Percentiles rank a stretch among this genome's conserved stretches.
Conservation (phyloP, 75 land plant species). For the Picea glauca region DNA sequence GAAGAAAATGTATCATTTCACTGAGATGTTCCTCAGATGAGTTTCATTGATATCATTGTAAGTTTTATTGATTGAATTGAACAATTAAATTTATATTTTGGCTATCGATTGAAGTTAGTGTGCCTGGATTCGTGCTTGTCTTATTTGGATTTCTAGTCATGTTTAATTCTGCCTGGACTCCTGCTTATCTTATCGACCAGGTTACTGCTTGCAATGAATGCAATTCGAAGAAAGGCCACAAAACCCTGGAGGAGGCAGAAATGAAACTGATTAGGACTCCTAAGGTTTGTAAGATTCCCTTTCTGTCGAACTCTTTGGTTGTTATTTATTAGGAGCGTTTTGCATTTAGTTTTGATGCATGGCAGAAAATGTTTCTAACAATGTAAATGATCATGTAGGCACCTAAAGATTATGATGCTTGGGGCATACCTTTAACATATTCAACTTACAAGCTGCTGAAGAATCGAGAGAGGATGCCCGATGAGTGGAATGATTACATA, state of each 20-base stretch:
- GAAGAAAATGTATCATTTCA: not conserved
- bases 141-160: too few relatives aligned
- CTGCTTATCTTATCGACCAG: slow-evolving; percentile 19
- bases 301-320: not conserved
- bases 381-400: slow-evolving; percentile 35
- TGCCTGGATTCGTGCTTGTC: not conserved
- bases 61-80: not conserved
- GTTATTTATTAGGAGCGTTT: slow-evolving; percentile 9
- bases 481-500: slow-evolving; percentile 66
- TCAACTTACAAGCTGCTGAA: slow-evolving; percentile 49
- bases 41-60: not conserved
- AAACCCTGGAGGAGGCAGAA: slow-evolving; percentile 73
- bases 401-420: slow-evolving; percentile 58
- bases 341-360: not conserved
- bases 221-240: slow-evolving; percentile 83
- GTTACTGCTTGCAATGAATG: slow-evolving; percentile 83
- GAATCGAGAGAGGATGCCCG: slow-evolving; percentile 43
- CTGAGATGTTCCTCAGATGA: not conserved
- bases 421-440: slow-evolving; percentile 52
- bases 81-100: not conserved
- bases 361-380: not conserved
- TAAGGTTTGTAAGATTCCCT: slow-evolving; percentile 35
- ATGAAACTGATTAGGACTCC: slow-evolving; percentile 77
- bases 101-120: not conserved
- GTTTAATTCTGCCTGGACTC: not conserved